Conservation (phyloP, 306 rosid species). For the Mimosa bimucronata region DNA sequence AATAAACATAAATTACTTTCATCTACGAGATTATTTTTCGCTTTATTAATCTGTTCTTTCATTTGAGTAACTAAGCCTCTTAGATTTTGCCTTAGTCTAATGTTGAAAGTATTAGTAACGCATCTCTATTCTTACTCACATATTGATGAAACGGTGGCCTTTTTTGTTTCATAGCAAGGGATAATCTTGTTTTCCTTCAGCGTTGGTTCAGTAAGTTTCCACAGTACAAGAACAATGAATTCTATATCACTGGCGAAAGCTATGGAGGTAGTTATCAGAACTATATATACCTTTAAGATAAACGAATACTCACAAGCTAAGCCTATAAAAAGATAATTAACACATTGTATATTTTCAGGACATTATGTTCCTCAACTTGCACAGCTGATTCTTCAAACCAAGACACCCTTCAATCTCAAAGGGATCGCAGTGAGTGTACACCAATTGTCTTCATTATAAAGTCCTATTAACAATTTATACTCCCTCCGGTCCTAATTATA, state of each 20-base stretch:
- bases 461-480: neutral
- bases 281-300: neutral
- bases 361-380: conserved; percentile 87
- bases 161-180: conserved; percentile 51
- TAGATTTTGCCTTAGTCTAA: neutral
- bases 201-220: conserved; percentile 62
- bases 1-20: neutral
- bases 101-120: neutral
- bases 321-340: neutral
- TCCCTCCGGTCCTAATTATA: no score
- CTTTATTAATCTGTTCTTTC: neutral
- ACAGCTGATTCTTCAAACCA: conserved; percentile 55
- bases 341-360: conserved; percentile 44
- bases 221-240: conserved; percentile 53
- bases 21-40: neutral
- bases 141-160: neutral
- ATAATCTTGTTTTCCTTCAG: conserved; percentile 65
- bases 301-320: neutral
- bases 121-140: neutral
- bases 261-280: conserved; percentile 57
- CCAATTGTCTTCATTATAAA: no score
- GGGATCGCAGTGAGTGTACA: conserved; percentile 69
- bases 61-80: neutral
- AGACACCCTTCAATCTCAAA: conserved; percentile 54
- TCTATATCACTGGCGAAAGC: conserved; percentile 77